Base-by-base conservation (phyloP, 495 filamentous ascomycete genomes). In the Tuber aestivum region DNA sequence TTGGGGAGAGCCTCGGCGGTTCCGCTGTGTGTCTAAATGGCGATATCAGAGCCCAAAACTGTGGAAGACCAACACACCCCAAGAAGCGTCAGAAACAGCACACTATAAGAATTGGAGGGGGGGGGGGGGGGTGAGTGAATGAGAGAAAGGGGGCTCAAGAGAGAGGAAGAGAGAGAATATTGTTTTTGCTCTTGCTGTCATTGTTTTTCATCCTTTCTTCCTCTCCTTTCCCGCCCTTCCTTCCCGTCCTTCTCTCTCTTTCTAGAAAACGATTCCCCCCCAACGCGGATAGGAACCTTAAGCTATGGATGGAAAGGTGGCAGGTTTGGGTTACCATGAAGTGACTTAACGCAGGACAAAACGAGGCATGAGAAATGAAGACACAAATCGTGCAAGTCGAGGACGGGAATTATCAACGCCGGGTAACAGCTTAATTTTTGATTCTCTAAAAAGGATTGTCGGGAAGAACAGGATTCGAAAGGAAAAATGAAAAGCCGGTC, bases 1-100 rank as follows among this genome's bases (percentile, higher is more conserved):
- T 85, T n/a, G 86, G 84, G 65, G 85, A 84, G 72, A 92, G 86
- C 73, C 86, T 85, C 32, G 90, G 91, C 75, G 88, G 86, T 82
- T 91, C 87, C 77, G 89, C 89, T 74, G 89, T 91, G 75, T 83
- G 79, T 79, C 82, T 79, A 56, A 83, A 77, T 73, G 82, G 82
- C 73, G 82, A 83, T 79, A 83, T 81, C 73, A 83, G 79, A 83
- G 82, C 65, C 82, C 82, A 83, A 79, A 83, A 83, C 82, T 83
- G 73, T 27, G 41, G 76, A 45, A 73, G 76, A 76, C 77, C 78
- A 78, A 80, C 77, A 80, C 70, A 80, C 70, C 45, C 41, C 45
- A 32, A 35, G 35, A 79, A 79, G 32, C 35, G 73, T 76, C 70
- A 71, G 70, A 44, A 70, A 65, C 69, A 41, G 38, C 76, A 72